Evolutionary conservation across 495 filamentous ascomycete species (phyloP), one percentile per base, ranked within the genome.

Genomic region (Hypoxylon subgilvum): DNA sequence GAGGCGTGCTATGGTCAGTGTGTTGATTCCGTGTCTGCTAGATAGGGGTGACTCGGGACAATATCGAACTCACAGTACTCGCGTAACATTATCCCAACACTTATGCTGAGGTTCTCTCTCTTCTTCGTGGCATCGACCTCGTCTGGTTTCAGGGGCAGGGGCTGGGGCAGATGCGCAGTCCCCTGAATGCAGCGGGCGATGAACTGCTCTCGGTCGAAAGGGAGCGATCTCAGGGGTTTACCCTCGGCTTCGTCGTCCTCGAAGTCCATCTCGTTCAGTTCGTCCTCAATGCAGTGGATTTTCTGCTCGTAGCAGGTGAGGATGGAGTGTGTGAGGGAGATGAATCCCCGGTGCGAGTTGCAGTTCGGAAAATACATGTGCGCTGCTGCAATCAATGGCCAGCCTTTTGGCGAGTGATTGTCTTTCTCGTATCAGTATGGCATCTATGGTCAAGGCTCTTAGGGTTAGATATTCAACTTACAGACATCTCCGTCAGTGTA

Each of bases 401-500:
- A 52, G 13, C 59, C 52, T 6, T 1, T 36, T 6, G 59, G 47
- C 14, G 52, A 53, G 27, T 43, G 14, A 6, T 52, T 48, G 1
- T 36, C 40, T 63, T 42, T 2, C 10, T n/a, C 8, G 3, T 12
- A n/a, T 63, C 16, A 52, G 34, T 17, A 1, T 35, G 2, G 2
- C 10, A 3, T 2, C 1, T 12, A 13, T n/a, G 0, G 14, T 14
- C 9, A 9, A 27, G 9, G 19, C 1, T 9, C 3, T 8, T 6
- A 9, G 21, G 4, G 9, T 12, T 21, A 8, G 23, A 8, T 2
- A 4, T 30, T 17, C 22, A 7, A 57, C 52, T 47, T 48, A 63
- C 59, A 16, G 30, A 57, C 35, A 14, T 63, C 59, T 35, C 52
- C 52, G 6, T 63, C 59, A 2, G 59, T 57, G 13, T 52, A 63